These are phyloP conservation scores for Teratosphaeria gauchensis DNA, from an alignment of 2,329 filamentous ascomycete genomes.

Conservation along the genomic window DNA sequence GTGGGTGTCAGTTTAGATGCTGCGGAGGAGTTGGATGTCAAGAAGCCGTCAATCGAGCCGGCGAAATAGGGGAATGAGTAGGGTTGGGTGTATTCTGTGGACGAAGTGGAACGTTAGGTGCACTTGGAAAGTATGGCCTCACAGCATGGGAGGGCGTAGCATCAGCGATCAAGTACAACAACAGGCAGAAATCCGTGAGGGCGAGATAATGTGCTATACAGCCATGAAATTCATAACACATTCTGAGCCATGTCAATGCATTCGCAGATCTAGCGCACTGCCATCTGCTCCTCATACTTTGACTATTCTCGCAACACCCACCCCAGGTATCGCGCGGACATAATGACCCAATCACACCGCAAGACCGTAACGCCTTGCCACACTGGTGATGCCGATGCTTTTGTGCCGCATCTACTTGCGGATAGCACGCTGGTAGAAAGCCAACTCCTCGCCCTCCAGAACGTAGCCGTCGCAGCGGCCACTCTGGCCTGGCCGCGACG, in stretches of 20 bases:
- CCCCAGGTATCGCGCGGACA: neutral
- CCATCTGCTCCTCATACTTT: neutral
- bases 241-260: neutral
- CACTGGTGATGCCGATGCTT: neutral
- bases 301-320: neutral
- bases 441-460: constrained; percentile 97
- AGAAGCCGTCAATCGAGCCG: neutral
- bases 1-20: constrained; percentile 54
- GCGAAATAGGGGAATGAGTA: neutral
- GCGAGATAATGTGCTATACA: neutral
- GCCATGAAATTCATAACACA: neutral
- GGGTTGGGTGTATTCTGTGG: no score
- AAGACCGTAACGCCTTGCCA: neutral
- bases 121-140: no score
- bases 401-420: constrained; percentile 67
- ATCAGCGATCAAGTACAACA: neutral
- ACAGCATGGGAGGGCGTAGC: neutral
- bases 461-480: constrained; percentile 96
- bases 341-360: neutral
- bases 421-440: constrained; percentile 99
- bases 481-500: constrained; percentile 91
- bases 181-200: neutral
- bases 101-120: no score
- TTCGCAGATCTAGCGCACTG: neutral
- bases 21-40: neutral